Conservation (phyloP, 192 early-diverging fungal species). For the Coemansia sp. region DNA sequence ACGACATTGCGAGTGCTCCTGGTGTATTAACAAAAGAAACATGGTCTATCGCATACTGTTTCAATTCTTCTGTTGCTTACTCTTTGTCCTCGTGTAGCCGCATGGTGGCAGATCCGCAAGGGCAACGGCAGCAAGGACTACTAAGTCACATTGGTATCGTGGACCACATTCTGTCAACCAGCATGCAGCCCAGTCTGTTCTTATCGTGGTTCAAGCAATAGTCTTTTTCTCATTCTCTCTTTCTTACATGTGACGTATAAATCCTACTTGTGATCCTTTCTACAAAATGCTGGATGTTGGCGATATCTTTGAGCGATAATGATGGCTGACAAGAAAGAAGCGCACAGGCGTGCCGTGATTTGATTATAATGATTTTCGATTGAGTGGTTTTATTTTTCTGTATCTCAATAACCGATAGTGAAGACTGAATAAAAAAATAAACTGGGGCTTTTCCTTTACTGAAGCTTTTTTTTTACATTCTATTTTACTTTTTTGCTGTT, state of each 20-base stretch:
- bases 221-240: background rate
- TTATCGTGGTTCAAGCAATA: background rate
- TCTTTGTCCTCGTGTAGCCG: constrained; percentile 23
- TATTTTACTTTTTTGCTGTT: constrained; percentile 3
- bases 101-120: constrained; percentile 57
- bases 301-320: too few relatives aligned
- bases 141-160: constrained; percentile 13
- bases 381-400: too few relatives aligned
- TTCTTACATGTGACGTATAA: background rate
- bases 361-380: background rate
- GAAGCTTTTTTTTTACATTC: constrained; percentile 2
- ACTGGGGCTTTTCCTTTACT: background rate
- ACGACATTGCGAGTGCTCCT: too few relatives aligned
- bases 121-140: constrained; percentile 51
- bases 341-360: background rate
- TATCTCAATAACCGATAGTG: too few relatives aligned
- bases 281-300: too few relatives aligned
- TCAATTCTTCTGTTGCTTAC: background rate
- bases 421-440: background rate
- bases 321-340: too few relatives aligned
- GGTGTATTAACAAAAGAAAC: too few relatives aligned
- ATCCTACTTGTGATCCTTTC: too few relatives aligned
- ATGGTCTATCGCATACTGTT: too few relatives aligned
- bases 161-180: background rate
- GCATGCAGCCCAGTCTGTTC: background rate